These are phyloP conservation scores for Ilyonectria mors-panacis DNA, from an alignment of 2,329 filamentous ascomycete species.

Conservation along the genomic window DNA sequence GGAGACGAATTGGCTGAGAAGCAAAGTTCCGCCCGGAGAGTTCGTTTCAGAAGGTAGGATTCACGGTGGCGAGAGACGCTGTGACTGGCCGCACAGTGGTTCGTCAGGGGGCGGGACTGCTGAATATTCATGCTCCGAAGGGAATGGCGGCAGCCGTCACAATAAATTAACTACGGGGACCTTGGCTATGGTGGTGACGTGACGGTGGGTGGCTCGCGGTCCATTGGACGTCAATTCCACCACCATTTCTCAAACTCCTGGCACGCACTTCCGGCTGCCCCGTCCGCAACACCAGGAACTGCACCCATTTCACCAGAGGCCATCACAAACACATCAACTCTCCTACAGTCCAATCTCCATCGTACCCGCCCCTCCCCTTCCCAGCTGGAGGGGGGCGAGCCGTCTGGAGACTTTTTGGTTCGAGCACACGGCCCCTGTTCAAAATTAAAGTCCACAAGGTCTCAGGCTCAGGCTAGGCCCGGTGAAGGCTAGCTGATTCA, in stretches of 20 bases:
- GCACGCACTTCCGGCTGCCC: background rate
- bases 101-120: constrained; percentile 16
- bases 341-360: constrained; percentile 36
- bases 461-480: constrained; percentile 39
- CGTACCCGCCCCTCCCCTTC: constrained; percentile 38
- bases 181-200: background rate
- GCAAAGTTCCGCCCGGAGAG: constrained; percentile 9
- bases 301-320: background rate
- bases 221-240: background rate
- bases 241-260: background rate
- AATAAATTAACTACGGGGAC: background rate
- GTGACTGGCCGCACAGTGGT: constrained; percentile 18
- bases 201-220: too few species aligned
- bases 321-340: background rate
- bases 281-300: background rate
- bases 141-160: background rate
- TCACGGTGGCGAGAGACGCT: background rate
- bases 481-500: background rate
- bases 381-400: constrained; percentile 13
- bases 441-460: constrained; percentile 34
- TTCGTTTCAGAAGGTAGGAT: constrained; percentile 25
- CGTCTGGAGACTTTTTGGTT: background rate
- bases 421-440: constrained; percentile 28
- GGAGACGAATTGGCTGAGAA: constrained; percentile 5
- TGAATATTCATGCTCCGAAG: constrained; percentile 16